Conservation (phyloP, 306 rosid genomes). For the Hippophae rhamnoides region DNA sequence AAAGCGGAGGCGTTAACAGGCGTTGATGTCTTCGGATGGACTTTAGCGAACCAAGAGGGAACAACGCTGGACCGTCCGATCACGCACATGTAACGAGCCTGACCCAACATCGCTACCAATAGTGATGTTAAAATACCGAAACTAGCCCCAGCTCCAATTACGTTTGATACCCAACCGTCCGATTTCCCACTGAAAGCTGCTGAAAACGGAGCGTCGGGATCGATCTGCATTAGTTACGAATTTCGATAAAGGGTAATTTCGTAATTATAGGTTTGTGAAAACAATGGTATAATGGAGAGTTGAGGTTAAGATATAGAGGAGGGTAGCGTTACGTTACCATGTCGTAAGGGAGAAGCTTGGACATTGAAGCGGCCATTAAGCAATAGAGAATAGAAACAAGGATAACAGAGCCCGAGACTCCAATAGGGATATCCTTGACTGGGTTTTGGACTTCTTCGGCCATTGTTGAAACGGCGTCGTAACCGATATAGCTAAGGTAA, state of each 20-base stretch:
- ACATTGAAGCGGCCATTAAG: slow-evolving; percentile 89
- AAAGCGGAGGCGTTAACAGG: slow-evolving; percentile 95
- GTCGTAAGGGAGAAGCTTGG: slow-evolving; percentile 81
- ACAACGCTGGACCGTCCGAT: slow-evolving; percentile 89
- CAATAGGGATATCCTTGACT: slow-evolving; percentile 74
- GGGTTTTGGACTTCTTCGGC: slow-evolving; percentile 81
- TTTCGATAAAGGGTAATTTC: neutral
- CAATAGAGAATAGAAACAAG: slow-evolving; percentile 70
- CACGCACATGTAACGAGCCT: slow-evolving; percentile 92
- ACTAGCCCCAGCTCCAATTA: slow-evolving; percentile 80
- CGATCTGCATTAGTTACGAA: slow-evolving; percentile 32
- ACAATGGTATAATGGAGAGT: too few species aligned
- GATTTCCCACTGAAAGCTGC: slow-evolving; percentile 53
- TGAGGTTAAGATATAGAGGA: neutral
- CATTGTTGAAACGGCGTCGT: slow-evolving; percentile 96
- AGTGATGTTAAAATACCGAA: slow-evolving; percentile 83
- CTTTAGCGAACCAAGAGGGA: slow-evolving; percentile 87
- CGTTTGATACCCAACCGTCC: slow-evolving; percentile 66
- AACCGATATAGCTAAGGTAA: slow-evolving; percentile 77
- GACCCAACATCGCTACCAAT: slow-evolving; percentile 93
- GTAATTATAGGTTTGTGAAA: neutral
- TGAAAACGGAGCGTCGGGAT: slow-evolving; percentile 67
- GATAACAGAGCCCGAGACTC: slow-evolving; percentile 75
- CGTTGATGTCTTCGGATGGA: slow-evolving; percentile 76
- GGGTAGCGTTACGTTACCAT: slow-evolving; percentile 27